A percentile compares a stretch with the other conserved stretches of the same genome.
These are phyloP conservation scores for Botryotinia calthae DNA, from an alignment of 2,329 filamentous ascomycete species.

Conservation along the genomic window DNA sequence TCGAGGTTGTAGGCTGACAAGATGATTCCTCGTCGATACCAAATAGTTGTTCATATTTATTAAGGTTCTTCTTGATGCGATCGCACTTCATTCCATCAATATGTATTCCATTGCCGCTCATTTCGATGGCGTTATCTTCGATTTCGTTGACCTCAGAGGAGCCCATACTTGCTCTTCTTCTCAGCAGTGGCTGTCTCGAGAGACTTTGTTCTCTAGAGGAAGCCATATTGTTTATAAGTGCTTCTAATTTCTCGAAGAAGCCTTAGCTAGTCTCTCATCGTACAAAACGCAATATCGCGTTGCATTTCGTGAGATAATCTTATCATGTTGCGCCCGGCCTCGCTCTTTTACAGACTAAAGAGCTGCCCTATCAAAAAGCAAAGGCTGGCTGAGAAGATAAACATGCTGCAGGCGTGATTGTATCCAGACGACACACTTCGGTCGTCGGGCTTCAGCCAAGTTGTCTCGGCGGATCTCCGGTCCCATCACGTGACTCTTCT, in stretches of 20 bases:
- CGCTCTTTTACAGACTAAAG: not conserved
- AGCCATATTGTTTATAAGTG: not conserved
- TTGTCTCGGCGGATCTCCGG: not conserved
- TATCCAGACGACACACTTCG: not conserved
- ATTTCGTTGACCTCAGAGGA: conserved; percentile 13
- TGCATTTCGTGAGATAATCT: not conserved
- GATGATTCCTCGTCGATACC: conserved; percentile 40
- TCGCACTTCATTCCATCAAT: conserved; percentile 24
- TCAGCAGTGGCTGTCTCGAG: conserved; percentile 7
- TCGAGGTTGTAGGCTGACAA: conserved; percentile 43
- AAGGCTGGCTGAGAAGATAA: not conserved
- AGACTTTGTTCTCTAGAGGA: not conserved
- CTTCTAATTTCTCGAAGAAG: not conserved
- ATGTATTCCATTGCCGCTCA: conserved; percentile 17
- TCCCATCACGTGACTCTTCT: not conserved
- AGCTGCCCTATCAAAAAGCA: not conserved
- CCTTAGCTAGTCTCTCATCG: not conserved
- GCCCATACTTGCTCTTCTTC: conserved; percentile 2
- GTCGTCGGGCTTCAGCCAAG: not conserved
- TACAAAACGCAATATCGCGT: conserved; percentile 6
- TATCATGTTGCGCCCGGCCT: conserved; percentile 1
- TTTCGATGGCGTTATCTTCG: conserved; percentile 18
- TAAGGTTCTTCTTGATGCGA: conserved; percentile 28
- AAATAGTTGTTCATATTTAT: conserved; percentile 41
- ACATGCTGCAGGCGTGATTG: not conserved